Percentiles rank a stretch among this genome's conserved stretches.
Evolutionary conservation across 495 filamentous ascomycete species (phyloP).

Genomic region (Pseudevernia furfuracea): DNA sequence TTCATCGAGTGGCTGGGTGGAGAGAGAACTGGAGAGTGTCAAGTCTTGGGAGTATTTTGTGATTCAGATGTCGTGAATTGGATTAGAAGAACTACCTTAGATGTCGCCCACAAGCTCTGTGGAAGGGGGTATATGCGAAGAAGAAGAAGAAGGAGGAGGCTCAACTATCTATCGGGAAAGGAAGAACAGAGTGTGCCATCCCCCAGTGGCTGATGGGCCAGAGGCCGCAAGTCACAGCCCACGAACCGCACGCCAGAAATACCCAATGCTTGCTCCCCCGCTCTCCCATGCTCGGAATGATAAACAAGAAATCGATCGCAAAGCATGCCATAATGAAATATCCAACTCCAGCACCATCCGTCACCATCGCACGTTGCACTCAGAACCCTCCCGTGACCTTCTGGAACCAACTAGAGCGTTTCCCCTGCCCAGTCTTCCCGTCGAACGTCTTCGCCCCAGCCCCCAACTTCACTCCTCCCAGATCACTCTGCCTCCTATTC

Average conservation of each 20-base stretch:
- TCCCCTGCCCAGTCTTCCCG: slow-evolving; percentile 26
- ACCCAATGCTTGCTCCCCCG: neutral
- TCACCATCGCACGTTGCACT: neutral
- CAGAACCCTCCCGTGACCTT: slow-evolving; percentile 24
- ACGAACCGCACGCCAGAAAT: neutral
- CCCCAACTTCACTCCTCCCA: slow-evolving; percentile 31
- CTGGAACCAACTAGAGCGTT: slow-evolving; percentile 43
- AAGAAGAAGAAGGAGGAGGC: too few relatives aligned
- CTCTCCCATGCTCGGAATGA: neutral
- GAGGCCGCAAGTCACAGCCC: too few relatives aligned
- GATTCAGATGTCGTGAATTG: neutral
- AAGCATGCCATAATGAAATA: neutral
- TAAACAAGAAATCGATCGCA: neutral
- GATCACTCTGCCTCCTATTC: slow-evolving; percentile 36
- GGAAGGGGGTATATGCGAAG: neutral
- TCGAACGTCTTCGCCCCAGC: slow-evolving; percentile 28
- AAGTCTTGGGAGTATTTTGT: too few relatives aligned
- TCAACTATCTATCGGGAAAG: too few relatives aligned
- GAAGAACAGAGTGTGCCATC: neutral
- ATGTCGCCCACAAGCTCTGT: neutral
- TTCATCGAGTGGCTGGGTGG: too few relatives aligned
- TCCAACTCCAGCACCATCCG: neutral
- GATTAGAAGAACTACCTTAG: neutral
- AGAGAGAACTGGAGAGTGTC: too few relatives aligned
- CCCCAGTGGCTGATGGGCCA: neutral